Conservation (phyloP, 2,329 filamentous ascomycete genomes). For the Trichophyton mentagrophytes region DNA sequence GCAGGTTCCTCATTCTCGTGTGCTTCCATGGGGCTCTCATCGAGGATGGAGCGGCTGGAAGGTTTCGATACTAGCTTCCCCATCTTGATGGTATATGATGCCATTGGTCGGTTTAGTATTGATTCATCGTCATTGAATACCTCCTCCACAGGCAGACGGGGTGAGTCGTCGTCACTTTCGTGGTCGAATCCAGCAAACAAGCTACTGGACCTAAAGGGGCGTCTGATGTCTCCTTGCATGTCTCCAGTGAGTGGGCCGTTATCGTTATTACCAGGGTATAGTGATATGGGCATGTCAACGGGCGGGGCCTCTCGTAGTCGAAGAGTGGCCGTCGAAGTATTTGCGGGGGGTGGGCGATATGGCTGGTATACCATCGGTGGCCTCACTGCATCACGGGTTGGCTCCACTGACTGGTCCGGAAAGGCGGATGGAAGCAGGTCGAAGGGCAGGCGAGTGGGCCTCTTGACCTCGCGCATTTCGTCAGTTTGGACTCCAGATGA, state of each 20-base stretch:
- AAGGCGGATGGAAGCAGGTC: slow-evolving; percentile 72
- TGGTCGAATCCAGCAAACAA: slow-evolving; percentile 77
- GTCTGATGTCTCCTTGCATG: slow-evolving; percentile 45
- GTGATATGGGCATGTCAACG: slow-evolving; percentile 34
- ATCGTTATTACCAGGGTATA: slow-evolving; percentile 67
- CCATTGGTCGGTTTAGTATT: slow-evolving; percentile 33
- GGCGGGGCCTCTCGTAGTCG: slow-evolving; percentile 19
- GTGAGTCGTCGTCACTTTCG: slow-evolving; percentile 41
- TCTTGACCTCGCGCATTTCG: slow-evolving; percentile 71
- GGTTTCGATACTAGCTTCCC: slow-evolving; percentile 31
- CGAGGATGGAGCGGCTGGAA: slow-evolving; percentile 20
- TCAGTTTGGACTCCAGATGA: slow-evolving; percentile 70
- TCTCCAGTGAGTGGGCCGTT: slow-evolving; percentile 54
- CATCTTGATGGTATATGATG: slow-evolving; percentile 30
- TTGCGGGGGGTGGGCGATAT: not conserved
- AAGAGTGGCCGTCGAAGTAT: not conserved
- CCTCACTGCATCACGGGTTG: not conserved
- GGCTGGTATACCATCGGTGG: not conserved
- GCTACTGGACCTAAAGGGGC: slow-evolving; percentile 65
- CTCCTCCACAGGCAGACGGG: slow-evolving; percentile 18
- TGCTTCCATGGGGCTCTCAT: slow-evolving; percentile 24
- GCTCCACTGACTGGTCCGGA: slow-evolving; percentile 36
- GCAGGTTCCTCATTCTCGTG: slow-evolving; percentile 22
- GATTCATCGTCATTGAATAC: slow-evolving; percentile 33
- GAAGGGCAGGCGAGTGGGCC: slow-evolving; percentile 59